Evolutionary conservation across 2,329 filamentous ascomycete species (phyloP), one percentile per base, ranked within the genome.

Genomic region (Cladosporium sp.): DNA sequence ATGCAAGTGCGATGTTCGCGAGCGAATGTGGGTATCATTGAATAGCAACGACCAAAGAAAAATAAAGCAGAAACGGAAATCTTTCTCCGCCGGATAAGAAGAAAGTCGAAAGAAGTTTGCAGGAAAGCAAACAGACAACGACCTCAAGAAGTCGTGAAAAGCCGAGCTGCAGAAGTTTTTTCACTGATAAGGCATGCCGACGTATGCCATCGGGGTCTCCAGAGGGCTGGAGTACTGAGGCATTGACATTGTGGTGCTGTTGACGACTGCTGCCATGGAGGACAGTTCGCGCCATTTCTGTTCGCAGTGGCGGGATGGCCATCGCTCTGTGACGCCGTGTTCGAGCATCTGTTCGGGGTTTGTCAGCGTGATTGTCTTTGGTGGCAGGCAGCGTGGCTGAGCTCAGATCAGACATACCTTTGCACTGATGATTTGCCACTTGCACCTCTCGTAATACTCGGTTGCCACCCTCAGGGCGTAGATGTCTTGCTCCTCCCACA

Each of bases 361-460:
- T 26, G 56, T 68, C 49, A 68, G 55, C 21, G 18, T 29, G 23
- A 23, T 46, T 2, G 7, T 46, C n/a, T 46, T 46, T 46, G 40
- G 7, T 44, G 40, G 40, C 18, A 21, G 40, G 40, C 18, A 21
- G 40, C 40, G 2, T 44, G 21, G 40, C 10, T 10, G 16, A 18
- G 49, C 16, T 28, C n/a, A 46, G 40, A 31, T 33, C 23, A 65
- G 6, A 55, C 74, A 68, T 70, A 84, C 83, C 78, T 84, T 84
- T 62, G 79, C 76, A 62, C 78, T 76, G 67, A 85, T 83, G 67
- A 85, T 84, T 56, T 85, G 82, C 72, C 83, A 85, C 71, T 84
- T 84, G 74, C 77, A 80, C 69, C 81, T 81, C 62, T 80, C 79
- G 82, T 82, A 85, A 72, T 83, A 83, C 68, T 85, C 82, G 69